A percentile compares a stretch with the other conserved stretches of the same genome.
These are phyloP conservation scores for Sporobolomyces phaffii DNA, from an alignment of 768 basidiomycete species.

Conservation along the genomic window DNA sequence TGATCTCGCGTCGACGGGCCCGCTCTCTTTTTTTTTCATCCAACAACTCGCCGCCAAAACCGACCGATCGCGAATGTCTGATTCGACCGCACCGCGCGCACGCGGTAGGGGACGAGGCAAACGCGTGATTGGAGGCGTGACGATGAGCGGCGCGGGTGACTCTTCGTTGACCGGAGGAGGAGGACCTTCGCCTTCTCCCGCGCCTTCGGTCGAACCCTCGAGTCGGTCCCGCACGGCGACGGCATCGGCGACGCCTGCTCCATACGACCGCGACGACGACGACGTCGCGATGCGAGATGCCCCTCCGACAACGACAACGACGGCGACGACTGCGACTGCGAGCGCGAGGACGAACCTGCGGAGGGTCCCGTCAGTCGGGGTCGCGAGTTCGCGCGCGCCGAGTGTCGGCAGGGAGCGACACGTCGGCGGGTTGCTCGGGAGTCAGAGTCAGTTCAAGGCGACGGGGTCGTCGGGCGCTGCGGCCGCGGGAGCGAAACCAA, in stretches of 20 bases:
- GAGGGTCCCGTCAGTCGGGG: constrained; percentile 23
- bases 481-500: constrained; percentile 6
- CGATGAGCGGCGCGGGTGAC: background rate
- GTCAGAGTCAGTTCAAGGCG: constrained; percentile 30
- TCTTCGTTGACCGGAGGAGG: background rate
- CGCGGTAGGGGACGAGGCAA: constrained; percentile 26
- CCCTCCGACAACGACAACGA: constrained; percentile 10
- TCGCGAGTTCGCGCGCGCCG: constrained; percentile 6
- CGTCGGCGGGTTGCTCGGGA: constrained; percentile 32
- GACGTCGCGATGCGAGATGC: background rate
- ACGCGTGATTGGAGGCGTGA: background rate
- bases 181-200: constrained; percentile 9
- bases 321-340: background rate
- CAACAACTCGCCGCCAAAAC: too few relatives aligned
- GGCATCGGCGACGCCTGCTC: background rate
- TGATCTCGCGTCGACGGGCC: too few relatives aligned
- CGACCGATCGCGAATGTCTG: too few relatives aligned
- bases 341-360: background rate
- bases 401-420: constrained; percentile 3
- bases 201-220: constrained; percentile 1
- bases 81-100: constrained; percentile 15
- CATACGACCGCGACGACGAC: constrained; percentile 6
- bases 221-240: background rate
- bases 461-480: background rate
- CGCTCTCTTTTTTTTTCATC: constrained; percentile 1